Evolutionary conservation across 2,329 filamentous ascomycete species (phyloP).

Genomic region (Fusarium papillatum): DNA sequence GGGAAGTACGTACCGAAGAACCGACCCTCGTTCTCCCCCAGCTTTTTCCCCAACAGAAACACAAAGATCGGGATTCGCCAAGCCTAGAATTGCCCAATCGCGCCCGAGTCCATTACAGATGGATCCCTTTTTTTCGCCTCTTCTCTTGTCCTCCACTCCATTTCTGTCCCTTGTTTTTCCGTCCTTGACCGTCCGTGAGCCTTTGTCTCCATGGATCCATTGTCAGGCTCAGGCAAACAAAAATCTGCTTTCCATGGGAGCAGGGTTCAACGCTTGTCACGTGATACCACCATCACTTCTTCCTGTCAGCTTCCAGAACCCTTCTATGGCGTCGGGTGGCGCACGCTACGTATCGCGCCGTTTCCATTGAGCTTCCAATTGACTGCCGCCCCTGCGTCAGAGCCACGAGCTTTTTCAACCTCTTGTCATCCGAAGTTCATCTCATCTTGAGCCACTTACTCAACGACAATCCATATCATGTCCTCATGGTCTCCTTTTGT

Average conservation of each 20-base stretch:
- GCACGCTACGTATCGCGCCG: slow-evolving; percentile 3
- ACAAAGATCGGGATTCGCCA: slow-evolving; percentile 41
- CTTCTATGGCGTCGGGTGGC: slow-evolving; percentile 16
- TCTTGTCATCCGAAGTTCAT: neutral
- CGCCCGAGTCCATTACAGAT: slow-evolving; percentile 14
- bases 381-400: neutral
- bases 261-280: slow-evolving; percentile 3
- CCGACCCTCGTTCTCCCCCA: slow-evolving; percentile 38
- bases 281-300: slow-evolving; percentile 14
- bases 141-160: neutral
- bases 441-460: neutral
- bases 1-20: slow-evolving; percentile 23
- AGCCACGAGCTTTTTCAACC: neutral
- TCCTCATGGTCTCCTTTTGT: neutral
- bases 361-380: neutral
- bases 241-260: neutral
- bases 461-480: neutral
- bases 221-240: slow-evolving; percentile 13
- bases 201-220: neutral
- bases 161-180: slow-evolving; percentile 2
- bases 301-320: slow-evolving; percentile 25
- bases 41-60: slow-evolving; percentile 46
- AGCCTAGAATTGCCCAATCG: slow-evolving; percentile 29
- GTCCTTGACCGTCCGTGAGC: neutral
- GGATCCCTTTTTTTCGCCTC: slow-evolving; percentile 6